Evolutionary conservation across 805 yeast genomes (phyloP).

Genomic region (Yarrowia divulgata): DNA sequence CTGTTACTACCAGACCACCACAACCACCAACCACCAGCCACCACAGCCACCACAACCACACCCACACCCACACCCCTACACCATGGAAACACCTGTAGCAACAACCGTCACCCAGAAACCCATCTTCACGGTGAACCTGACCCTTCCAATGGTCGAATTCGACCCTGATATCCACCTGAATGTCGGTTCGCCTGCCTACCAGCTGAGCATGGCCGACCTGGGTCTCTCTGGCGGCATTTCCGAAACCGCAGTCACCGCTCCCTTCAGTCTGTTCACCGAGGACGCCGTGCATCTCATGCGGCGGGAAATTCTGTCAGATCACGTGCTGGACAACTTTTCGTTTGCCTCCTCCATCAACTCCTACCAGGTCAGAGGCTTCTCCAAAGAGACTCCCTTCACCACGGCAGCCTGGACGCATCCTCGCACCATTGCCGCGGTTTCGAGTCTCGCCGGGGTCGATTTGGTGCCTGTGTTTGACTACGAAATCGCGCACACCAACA

Average conservation of each 20-base stretch:
- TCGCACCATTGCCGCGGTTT: background rate
- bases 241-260: slow-evolving; percentile 12
- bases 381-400: slow-evolving; percentile 15
- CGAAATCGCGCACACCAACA: slow-evolving; percentile 25
- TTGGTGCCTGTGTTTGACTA: slow-evolving; percentile 10
- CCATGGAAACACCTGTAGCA: slow-evolving; percentile 4
- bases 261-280: slow-evolving; percentile 16
- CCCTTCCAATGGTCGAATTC: background rate
- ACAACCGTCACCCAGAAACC: background rate
- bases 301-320: slow-evolving; percentile 1
- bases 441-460: background rate
- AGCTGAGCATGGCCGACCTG: slow-evolving; percentile 14
- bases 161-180: slow-evolving; percentile 5
- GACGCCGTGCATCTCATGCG: slow-evolving; percentile 22
- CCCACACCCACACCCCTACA: background rate
- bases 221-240: slow-evolving; percentile 8
- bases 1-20: background rate
- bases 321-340: background rate
- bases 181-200: background rate
- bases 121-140: slow-evolving; percentile 5
- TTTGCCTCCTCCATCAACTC: slow-evolving; percentile 22
- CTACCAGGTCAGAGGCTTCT: slow-evolving; percentile 18
- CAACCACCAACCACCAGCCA: background rate
- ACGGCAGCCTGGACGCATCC: slow-evolving; percentile 21
- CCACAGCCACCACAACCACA: background rate